Evolutionary conservation across 2,329 filamentous ascomycete species (phyloP).

Genomic region (Phialocephala sp.): DNA sequence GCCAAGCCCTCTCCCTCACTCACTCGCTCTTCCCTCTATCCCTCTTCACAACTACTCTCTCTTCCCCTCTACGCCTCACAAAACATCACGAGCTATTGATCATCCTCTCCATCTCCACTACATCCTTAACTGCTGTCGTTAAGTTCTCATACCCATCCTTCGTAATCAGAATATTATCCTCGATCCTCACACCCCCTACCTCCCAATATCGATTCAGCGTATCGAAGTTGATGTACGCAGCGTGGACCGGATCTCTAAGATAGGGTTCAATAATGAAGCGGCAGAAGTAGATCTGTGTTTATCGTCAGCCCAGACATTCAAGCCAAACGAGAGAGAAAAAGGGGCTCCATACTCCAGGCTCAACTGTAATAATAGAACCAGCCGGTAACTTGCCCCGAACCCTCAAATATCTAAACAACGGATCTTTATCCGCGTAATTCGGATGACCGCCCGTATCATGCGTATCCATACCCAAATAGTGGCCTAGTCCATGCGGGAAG

Average conservation of each 20-base stretch:
- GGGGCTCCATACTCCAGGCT: conserved; percentile 73
- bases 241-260: conserved; percentile 72
- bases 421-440: conserved; percentile 79
- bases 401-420: conserved; percentile 85
- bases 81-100: neutral
- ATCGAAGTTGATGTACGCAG: conserved; percentile 75
- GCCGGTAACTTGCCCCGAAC: conserved; percentile 77
- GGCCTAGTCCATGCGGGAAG: conserved; percentile 88
- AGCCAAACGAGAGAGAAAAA: neutral
- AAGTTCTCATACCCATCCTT: conserved; percentile 72
- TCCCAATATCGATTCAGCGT: conserved; percentile 83
- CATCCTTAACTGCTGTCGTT: conserved; percentile 73
- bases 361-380: conserved; percentile 88
- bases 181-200: conserved; percentile 74
- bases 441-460: conserved; percentile 84
- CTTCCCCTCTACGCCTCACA: no score
- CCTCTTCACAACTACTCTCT: no score
- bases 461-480: conserved; percentile 91
- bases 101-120: conserved; percentile 54
- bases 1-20: no score
- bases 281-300: conserved; percentile 81
- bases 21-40: neutral
- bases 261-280: conserved; percentile 86
- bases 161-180: conserved; percentile 77
- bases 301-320: neutral